These are phyloP conservation scores for Rubus parviflorus DNA, from an alignment of 306 rosid species.

Conservation along the genomic window DNA sequence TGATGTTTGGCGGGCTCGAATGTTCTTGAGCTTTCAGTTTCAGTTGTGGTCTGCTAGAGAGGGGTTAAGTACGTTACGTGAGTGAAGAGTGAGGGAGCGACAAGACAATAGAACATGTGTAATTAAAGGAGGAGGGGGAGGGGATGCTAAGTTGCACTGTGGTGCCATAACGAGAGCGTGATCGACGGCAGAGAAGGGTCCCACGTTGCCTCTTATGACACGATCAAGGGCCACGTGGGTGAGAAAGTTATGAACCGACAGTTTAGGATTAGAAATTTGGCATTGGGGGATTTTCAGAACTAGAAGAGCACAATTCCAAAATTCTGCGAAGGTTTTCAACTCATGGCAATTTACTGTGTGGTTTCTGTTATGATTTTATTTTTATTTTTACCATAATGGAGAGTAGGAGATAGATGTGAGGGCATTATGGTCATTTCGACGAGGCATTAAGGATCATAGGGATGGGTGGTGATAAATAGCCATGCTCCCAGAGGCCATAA, in stretches of 20 bases:
- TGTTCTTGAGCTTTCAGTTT: background rate
- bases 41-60: background rate
- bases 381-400: too few species aligned
- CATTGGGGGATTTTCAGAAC: too few species aligned
- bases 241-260: background rate
- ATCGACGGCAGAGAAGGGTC: slow-evolving; percentile 2
- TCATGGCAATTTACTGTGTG: too few species aligned
- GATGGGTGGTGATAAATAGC: too few species aligned
- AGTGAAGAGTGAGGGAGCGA: background rate
- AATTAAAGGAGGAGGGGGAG: background rate
- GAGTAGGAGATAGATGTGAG: too few species aligned
- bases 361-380: background rate
- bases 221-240: background rate
- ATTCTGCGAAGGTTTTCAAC: too few species aligned
- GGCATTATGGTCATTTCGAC: too few species aligned
- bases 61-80: background rate
- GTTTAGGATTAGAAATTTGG: background rate
- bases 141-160: too few species aligned
- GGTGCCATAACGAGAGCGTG: background rate
- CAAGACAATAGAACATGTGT: background rate
- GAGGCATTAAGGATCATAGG: too few species aligned
- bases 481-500: too few species aligned
- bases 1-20: background rate
- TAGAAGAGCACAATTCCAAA: too few species aligned
- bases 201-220: background rate